phyloP scores from a whole-genome alignment of 129 eudicot species.

The Dittrichia graveolens region DNA sequence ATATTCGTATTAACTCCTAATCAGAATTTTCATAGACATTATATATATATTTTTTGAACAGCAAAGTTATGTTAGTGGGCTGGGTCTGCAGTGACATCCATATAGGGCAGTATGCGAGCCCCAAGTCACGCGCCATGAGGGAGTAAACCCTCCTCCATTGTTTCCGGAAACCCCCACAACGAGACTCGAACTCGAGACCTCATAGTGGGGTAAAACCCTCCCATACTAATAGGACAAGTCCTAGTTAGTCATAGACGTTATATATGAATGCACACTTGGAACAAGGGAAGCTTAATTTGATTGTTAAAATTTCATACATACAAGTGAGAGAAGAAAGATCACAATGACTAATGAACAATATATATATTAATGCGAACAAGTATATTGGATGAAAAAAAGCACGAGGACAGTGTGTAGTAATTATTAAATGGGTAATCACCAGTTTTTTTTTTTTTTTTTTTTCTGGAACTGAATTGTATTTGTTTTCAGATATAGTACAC shows the following conservation, averaged over 20 bases:
- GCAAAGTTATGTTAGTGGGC: no score
- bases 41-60: no score
- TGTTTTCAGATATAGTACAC: conserved; percentile 7
- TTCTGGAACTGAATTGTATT: conserved; percentile 1
- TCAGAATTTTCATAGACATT: neutral
- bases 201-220: no score
- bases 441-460: neutral
- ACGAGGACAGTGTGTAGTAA: neutral
- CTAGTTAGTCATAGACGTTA: neutral
- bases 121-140: no score
- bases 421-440: neutral
- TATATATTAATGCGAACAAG: neutral
- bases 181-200: no score
- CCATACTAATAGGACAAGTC: no score
- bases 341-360: conserved; percentile 3
- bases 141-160: no score
- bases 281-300: neutral
- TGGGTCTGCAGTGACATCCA: no score
- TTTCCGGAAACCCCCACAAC: no score
- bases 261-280: neutral
- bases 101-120: no score
- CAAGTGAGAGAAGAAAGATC: conserved; percentile 9
- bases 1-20: neutral
- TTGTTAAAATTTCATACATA: neutral
- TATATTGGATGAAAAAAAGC: neutral